phyloP scores from a whole-genome alignment of 1,139 yeast genomes.

The Geotrichum macrosporum region DNA sequence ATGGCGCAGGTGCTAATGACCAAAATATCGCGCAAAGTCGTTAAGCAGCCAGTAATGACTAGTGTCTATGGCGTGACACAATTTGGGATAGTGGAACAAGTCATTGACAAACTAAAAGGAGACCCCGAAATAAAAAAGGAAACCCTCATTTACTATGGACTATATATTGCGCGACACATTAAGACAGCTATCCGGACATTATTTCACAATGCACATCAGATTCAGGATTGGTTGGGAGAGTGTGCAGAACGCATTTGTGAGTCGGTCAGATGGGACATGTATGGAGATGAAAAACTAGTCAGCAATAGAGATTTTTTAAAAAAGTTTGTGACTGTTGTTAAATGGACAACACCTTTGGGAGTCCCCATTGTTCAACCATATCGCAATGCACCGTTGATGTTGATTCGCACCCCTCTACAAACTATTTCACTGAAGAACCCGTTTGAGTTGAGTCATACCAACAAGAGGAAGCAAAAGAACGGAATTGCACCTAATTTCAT shows the following conservation, averaged over 20 bases:
- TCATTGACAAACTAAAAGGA: conserved; percentile 40
- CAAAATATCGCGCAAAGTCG: conserved; percentile 70
- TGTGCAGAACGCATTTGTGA: conserved; percentile 72
- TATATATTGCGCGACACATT: conserved; percentile 66
- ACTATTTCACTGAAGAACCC: conserved; percentile 75
- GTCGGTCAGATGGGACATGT: conserved; percentile 41
- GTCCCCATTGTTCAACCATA: conserved; percentile 91
- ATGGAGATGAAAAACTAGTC: conserved; percentile 18
- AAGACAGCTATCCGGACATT: conserved; percentile 71
- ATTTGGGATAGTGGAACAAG: conserved; percentile 80
- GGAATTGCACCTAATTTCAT: conserved; percentile 93
- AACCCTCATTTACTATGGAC: conserved; percentile 36
- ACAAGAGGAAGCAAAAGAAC: conserved; percentile 72
- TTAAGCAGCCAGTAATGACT: conserved; percentile 94
- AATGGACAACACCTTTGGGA: conserved; percentile 93
- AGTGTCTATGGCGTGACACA: conserved; percentile 92
- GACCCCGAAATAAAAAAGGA: conserved; percentile 7
- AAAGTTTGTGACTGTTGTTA: conserved; percentile 69
- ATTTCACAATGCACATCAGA: conserved; percentile 79
- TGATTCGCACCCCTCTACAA: conserved; percentile 63
- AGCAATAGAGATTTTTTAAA: conserved; percentile 34
- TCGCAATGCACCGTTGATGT: conserved; percentile 54
- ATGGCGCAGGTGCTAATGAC: conserved; percentile 52
- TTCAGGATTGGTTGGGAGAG: conserved; percentile 86
- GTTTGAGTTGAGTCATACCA: conserved; percentile 65